phyloP scores from a whole-genome alignment of 495 filamentous ascomycete species.

The Xylaria venustula region DNA sequence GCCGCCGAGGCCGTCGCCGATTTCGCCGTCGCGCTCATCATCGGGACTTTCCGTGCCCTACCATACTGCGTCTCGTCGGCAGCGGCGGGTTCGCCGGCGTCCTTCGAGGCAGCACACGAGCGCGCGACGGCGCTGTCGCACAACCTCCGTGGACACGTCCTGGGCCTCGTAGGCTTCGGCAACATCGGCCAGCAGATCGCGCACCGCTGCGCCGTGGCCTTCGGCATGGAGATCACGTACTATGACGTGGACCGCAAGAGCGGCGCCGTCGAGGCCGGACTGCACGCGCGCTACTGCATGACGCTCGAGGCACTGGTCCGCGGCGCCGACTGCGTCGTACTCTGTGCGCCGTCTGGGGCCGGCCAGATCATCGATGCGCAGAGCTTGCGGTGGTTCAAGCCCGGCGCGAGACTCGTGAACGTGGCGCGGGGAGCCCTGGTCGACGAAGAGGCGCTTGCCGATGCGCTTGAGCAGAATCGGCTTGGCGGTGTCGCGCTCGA shows the following conservation, averaged over 20 bases:
- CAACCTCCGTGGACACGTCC: slow-evolving; percentile 54
- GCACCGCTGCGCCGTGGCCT: slow-evolving; percentile 48
- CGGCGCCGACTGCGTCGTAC: slow-evolving; percentile 61
- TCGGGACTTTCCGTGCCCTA: slow-evolving; percentile 63
- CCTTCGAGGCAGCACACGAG: slow-evolving; percentile 58
- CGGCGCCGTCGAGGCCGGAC: slow-evolving; percentile 35
- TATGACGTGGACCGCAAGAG: slow-evolving; percentile 63
- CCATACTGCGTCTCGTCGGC: slow-evolving; percentile 58
- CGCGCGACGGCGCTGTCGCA: slow-evolving; percentile 54
- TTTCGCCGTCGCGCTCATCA: slow-evolving; percentile 62
- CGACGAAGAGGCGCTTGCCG: slow-evolving; percentile 66
- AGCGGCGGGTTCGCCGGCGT: slow-evolving; percentile 14
- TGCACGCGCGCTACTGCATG: slow-evolving; percentile 51
- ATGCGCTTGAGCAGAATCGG: slow-evolving; percentile 56
- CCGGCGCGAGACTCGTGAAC: slow-evolving; percentile 64
- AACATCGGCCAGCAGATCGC: slow-evolving; percentile 69
- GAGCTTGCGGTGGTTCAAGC: slow-evolving; percentile 52
- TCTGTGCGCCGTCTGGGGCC: slow-evolving; percentile 62
- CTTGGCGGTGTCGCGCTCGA: slow-evolving; percentile 62
- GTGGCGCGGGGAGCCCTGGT: slow-evolving; percentile 70
- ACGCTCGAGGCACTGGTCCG: slow-evolving; percentile 54
- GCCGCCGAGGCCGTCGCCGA: slow-evolving; percentile 69
- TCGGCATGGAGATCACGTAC: slow-evolving; percentile 70
- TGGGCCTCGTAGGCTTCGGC: slow-evolving; percentile 67
- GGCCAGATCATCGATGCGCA: slow-evolving; percentile 55